Percentiles rank a stretch among this genome's conserved stretches.
Evolutionary conservation across 495 filamentous ascomycete species (phyloP).

Genomic region (Chaetomidium leptoderma): DNA sequence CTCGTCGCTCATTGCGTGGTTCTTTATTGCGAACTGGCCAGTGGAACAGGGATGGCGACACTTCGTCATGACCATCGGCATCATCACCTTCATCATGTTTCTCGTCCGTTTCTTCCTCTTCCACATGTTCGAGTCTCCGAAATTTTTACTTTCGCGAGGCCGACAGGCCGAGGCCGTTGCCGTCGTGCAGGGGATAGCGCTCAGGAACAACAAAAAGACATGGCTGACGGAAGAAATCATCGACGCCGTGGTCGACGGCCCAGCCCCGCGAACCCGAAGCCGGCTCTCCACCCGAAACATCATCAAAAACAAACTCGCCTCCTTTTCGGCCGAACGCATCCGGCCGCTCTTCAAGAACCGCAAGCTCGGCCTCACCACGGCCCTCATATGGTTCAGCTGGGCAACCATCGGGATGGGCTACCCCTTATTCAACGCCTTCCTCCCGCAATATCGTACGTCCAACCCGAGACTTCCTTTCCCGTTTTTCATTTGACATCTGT

Average conservation of each 20-base stretch:
- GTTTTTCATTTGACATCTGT: too few species aligned
- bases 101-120: constrained; percentile 73
- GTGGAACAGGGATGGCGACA: constrained; percentile 76
- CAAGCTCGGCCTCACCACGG: constrained; percentile 47
- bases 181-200: constrained; percentile 70
- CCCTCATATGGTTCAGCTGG: constrained; percentile 57
- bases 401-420: constrained; percentile 56
- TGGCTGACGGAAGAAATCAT: constrained; percentile 57
- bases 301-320: constrained; percentile 35
- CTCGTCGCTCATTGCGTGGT: constrained; percentile 74
- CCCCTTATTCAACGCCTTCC: constrained; percentile 80
- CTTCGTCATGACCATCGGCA: constrained; percentile 65
- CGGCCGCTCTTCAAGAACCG: constrained; percentile 45
- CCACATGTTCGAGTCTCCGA: constrained; percentile 78
- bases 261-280: constrained; percentile 19
- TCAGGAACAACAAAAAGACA: constrained; percentile 61
- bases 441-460: constrained; percentile 79
- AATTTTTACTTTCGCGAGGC: constrained; percentile 70
- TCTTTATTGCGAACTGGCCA: constrained; percentile 64
- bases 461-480: too few species aligned
- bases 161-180: constrained; percentile 71
- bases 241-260: constrained; percentile 48
- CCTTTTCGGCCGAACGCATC: constrained; percentile 44
- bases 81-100: constrained; percentile 68
- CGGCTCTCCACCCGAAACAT: constrained; percentile 36